phyloP scores from a whole-genome alignment of 1,284 basidiomycete genomes.

The Salmacisia buchloeana region DNA sequence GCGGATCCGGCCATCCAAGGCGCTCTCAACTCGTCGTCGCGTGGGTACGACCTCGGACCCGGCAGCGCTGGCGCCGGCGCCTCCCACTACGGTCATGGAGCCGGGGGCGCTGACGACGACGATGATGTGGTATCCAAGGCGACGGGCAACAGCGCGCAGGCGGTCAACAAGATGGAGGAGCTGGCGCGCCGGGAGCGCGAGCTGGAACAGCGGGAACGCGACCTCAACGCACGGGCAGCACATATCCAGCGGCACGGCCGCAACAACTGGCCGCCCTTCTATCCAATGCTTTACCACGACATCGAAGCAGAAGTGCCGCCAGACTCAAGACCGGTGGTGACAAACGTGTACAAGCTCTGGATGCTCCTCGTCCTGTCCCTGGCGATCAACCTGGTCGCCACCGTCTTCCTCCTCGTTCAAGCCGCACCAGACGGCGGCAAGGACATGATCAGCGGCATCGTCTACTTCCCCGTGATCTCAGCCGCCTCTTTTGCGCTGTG shows the following conservation, averaged over 20 bases:
- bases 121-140: not conserved
- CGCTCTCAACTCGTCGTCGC: constrained; percentile 30
- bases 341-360: constrained; percentile 60
- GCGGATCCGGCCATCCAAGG: constrained; percentile 50
- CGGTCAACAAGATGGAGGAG: constrained; percentile 56
- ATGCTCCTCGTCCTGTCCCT: constrained; percentile 61
- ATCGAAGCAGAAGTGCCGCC: constrained; percentile 83
- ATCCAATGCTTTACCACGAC: constrained; percentile 87
- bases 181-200: constrained; percentile 70
- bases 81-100: not conserved
- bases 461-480: constrained; percentile 77
- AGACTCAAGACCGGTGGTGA: constrained; percentile 70
- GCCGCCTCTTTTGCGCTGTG: constrained; percentile 79
- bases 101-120: not conserved
- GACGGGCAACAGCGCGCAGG: not conserved
- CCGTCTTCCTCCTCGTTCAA: constrained; percentile 74
- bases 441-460: constrained; percentile 64
- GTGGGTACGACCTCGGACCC: constrained; percentile 26
- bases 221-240: constrained; percentile 59
- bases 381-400: constrained; percentile 82
- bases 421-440: constrained; percentile 71
- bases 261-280: constrained; percentile 88
- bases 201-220: constrained; percentile 68
- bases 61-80: not conserved
- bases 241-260: constrained; percentile 71